Conservation (phyloP, 306 rosid species). For the Vigna reflexopilosa region DNA sequence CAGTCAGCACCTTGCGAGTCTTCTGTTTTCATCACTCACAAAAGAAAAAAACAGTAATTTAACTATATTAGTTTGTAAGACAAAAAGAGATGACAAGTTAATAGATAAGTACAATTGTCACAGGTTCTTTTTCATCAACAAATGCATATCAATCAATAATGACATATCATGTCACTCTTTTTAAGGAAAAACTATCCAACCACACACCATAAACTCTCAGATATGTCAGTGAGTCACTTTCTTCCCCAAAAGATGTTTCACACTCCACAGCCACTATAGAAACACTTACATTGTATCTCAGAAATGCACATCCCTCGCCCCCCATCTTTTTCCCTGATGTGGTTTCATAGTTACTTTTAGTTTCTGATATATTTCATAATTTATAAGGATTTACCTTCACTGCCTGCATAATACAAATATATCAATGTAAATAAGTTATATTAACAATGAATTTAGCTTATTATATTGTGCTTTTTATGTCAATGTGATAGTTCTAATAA, state of each 20-base stretch:
- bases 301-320: neutral
- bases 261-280: neutral
- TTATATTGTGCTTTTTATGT: neutral
- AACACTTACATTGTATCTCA: neutral
- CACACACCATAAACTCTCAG: neutral
- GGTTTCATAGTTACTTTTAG: neutral
- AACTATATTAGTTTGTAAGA: slow-evolving; percentile 4
- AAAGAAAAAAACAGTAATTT: slow-evolving; percentile 26
- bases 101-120: slow-evolving; percentile 7
- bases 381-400: neutral
- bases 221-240: neutral
- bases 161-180: neutral
- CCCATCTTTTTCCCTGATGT: neutral
- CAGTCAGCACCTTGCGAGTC: slow-evolving; percentile 59
- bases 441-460: neutral
- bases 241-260: neutral
- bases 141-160: neutral
- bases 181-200: neutral
- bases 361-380: neutral
- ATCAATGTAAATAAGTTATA: neutral
- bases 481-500: neutral
- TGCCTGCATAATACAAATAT: neutral
- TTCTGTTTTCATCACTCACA: slow-evolving; percentile 50
- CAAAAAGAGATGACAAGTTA: slow-evolving; percentile 17
- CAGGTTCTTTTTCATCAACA: neutral